Evolutionary conservation across 768 basidiomycete species (phyloP).

Genomic region (Naganishia friedmannii): DNA sequence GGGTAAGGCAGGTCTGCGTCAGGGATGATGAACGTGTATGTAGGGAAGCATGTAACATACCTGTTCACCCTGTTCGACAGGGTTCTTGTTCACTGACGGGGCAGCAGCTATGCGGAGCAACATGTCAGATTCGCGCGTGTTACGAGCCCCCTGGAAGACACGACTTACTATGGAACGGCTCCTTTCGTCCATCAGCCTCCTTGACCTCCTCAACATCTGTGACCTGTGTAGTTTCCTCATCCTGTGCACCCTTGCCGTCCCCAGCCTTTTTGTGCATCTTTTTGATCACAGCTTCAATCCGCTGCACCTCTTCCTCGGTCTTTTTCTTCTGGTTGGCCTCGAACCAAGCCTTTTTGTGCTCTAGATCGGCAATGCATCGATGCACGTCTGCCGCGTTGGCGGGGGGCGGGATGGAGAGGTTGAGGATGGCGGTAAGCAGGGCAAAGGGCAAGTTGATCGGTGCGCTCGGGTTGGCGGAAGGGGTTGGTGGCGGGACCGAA

Average conservation of each 20-base stretch:
- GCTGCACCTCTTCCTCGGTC: slow-evolving; percentile 51
- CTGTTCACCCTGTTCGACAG: slow-evolving; percentile 43
- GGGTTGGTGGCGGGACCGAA: slow-evolving; percentile 39
- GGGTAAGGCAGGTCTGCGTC: no score
- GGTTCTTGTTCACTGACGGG: slow-evolving; percentile 37
- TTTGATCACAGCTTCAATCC: slow-evolving; percentile 48
- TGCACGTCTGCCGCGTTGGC: slow-evolving; percentile 70
- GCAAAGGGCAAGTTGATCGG: slow-evolving; percentile 71
- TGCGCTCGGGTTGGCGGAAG: slow-evolving; percentile 44
- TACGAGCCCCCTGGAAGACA: neutral
- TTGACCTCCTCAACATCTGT: neutral
- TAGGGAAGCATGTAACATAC: slow-evolving; percentile 29
- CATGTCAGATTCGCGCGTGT: neutral
- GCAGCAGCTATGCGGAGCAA: slow-evolving; percentile 38
- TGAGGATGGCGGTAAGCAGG: slow-evolving; percentile 82
- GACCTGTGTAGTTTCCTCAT: neutral
- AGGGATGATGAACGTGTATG: neutral
- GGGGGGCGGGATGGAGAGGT: slow-evolving; percentile 86
- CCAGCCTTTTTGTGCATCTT: slow-evolving; percentile 50
- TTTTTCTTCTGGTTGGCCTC: slow-evolving; percentile 75
- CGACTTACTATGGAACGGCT: slow-evolving; percentile 48
- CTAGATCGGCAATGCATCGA: slow-evolving; percentile 81
- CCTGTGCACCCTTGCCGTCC: slow-evolving; percentile 17
- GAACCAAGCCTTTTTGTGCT: slow-evolving; percentile 92
- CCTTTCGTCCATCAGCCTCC: slow-evolving; percentile 40